Evolutionary conservation across 106 monocot genomes (phyloP).

Genomic region (Allium cepa): DNA sequence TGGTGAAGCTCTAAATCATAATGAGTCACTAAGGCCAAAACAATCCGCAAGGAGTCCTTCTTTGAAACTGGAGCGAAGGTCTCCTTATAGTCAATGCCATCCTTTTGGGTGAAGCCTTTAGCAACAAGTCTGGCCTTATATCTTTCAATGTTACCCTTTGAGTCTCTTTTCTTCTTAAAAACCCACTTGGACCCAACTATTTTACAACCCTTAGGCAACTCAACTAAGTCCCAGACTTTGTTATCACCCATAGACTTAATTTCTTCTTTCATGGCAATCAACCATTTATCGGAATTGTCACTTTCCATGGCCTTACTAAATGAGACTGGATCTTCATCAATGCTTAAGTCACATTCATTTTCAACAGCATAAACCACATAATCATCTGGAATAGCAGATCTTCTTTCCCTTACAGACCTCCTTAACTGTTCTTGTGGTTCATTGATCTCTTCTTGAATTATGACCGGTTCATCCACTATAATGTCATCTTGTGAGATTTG

Average conservation of each 20-base stretch:
- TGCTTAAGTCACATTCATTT: background rate
- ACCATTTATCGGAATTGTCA: too few relatives aligned
- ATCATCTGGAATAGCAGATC: background rate
- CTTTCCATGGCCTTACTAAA: background rate
- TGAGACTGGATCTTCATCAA: background rate
- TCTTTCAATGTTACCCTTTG: too few relatives aligned
- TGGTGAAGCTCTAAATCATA: background rate
- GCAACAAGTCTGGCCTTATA: background rate
- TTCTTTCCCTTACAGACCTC: background rate
- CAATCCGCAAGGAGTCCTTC: background rate
- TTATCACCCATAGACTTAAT: too few relatives aligned
- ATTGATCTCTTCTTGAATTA: background rate
- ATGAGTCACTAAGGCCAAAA: background rate
- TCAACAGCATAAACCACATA: background rate
- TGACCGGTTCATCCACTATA: background rate
- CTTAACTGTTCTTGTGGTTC: background rate
- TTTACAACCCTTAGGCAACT: too few relatives aligned
- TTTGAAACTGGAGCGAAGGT: background rate
- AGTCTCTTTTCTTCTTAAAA: too few relatives aligned
- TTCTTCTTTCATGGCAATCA: too few relatives aligned
- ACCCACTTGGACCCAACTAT: too few relatives aligned
- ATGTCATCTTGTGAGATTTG: background rate
- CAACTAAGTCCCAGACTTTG: too few relatives aligned
- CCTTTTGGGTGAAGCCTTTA: too few relatives aligned
- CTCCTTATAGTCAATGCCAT: too few relatives aligned